phyloP scores from a whole-genome alignment of 768 basidiomycete genomes.

The Agaricus subrufescens region DNA sequence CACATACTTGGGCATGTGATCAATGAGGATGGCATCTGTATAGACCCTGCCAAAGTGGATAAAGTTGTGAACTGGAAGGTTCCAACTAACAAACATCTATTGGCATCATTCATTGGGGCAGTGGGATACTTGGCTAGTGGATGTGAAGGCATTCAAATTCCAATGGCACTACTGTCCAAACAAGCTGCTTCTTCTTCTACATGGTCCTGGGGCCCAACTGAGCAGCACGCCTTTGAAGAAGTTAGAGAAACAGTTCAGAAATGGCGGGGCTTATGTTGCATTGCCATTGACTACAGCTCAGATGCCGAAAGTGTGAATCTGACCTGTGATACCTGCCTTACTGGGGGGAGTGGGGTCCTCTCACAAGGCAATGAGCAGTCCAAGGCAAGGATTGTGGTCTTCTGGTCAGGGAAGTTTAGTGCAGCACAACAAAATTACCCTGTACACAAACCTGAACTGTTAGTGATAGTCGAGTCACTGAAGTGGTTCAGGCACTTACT shows the following conservation, averaged over 20 bases:
- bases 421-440: constrained; percentile 27
- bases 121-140: constrained; percentile 29
- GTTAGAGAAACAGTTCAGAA: constrained; percentile 19
- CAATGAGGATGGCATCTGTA: constrained; percentile 23
- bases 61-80: constrained; percentile 15
- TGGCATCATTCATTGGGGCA: constrained; percentile 29
- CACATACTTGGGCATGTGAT: constrained; percentile 29
- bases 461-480: constrained; percentile 26
- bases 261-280: constrained; percentile 11
- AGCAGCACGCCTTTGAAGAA: constrained; percentile 24
- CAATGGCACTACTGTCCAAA: constrained; percentile 22
- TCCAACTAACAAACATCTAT: constrained; percentile 13
- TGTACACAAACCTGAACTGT: constrained; percentile 25
- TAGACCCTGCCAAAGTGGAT: constrained; percentile 34
- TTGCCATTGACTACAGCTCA: constrained; percentile 13
- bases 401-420: constrained; percentile 24
- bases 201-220: constrained; percentile 16
- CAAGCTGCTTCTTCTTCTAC: constrained; percentile 12
- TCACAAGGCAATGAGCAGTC: constrained; percentile 21
- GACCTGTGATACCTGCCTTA: constrained; percentile 22
- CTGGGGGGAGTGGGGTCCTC: constrained; percentile 19
- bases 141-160: constrained; percentile 19
- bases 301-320: constrained; percentile 18
- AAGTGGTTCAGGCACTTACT: constrained; percentile 16
- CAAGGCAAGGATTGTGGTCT: constrained; percentile 23